Evolutionary conservation across 2,329 filamentous ascomycete genomes (phyloP).

Genomic region (Fusarium nelsonii): DNA sequence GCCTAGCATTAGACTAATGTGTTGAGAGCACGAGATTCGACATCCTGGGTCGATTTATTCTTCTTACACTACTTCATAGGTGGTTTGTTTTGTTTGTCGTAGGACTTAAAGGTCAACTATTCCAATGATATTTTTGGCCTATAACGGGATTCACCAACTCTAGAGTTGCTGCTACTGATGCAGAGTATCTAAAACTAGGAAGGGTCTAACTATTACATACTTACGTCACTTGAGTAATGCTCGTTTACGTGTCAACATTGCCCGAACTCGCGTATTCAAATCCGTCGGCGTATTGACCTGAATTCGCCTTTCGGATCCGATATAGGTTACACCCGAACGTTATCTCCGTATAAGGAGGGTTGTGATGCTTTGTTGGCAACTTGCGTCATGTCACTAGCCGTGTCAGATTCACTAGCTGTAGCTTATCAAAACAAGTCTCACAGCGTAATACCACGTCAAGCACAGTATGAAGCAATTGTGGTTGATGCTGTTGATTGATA

Average conservation of each 20-base stretch:
- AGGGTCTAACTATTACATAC: background rate
- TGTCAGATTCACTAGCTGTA: background rate
- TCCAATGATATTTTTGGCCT: background rate
- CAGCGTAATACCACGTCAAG: background rate
- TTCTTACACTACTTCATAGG: background rate
- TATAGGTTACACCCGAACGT: conserved; percentile 5
- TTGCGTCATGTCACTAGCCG: conserved; percentile 6
- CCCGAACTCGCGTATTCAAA: background rate
- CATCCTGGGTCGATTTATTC: background rate
- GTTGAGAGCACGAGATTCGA: background rate
- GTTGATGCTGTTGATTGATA: background rate
- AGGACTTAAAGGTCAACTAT: background rate
- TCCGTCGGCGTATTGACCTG: background rate
- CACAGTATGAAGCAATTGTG: conserved; percentile 3
- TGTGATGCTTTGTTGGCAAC: conserved; percentile 10
- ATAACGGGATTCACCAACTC: background rate
- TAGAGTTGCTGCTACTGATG: background rate
- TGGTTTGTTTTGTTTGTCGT: background rate
- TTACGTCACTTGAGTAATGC: background rate
- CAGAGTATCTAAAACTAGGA: background rate
- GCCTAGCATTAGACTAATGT: background rate
- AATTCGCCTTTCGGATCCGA: conserved; percentile 21
- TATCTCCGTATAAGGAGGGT: conserved; percentile 1
- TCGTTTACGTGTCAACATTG: background rate
- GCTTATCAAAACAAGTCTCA: background rate